A percentile compares a stretch with the other conserved stretches of the same genome.
Evolutionary conservation across 1,139 yeast species (phyloP).

Genomic region (Hyphopichia buzzinii): DNA sequence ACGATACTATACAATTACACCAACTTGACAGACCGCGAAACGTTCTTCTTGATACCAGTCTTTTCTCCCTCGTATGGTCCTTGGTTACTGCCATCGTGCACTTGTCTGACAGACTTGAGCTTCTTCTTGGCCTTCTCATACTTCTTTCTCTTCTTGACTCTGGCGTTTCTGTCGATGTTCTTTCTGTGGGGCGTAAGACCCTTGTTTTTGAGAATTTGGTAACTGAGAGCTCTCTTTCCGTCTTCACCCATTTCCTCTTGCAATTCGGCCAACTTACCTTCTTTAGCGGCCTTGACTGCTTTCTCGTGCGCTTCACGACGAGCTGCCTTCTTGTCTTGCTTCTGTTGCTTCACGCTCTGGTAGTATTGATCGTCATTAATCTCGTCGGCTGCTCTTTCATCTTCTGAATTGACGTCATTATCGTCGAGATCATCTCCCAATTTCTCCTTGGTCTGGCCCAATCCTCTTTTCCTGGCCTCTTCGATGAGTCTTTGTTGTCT

Average conservation of each 20-base stretch:
- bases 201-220: conserved; percentile 90
- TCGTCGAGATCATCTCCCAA: conserved; percentile 57
- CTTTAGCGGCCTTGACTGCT: conserved; percentile 79
- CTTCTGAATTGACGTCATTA: conserved; percentile 48
- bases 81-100: conserved; percentile 64
- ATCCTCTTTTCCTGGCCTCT: conserved; percentile 86
- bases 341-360: conserved; percentile 47
- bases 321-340: conserved; percentile 45
- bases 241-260: conserved; percentile 66
- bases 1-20: conserved; percentile 18
- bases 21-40: conserved; percentile 83
- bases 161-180: conserved; percentile 90
- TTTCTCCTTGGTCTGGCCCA: conserved; percentile 45
- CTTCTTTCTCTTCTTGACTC: conserved; percentile 98
- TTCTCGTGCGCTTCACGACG: conserved; percentile 65
- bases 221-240: conserved; percentile 93
- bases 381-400: conserved; percentile 39
- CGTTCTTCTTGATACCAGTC: conserved; percentile 95
- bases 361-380: conserved; percentile 48
- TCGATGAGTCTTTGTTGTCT: conserved; percentile 83
- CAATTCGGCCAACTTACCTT: conserved; percentile 75
- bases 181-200: conserved; percentile 92
- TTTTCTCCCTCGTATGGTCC: conserved; percentile 92
- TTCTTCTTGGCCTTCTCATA: conserved; percentile 94
- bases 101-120: conserved; percentile 85